Percentiles rank a stretch among this genome's conserved stretches.
Evolutionary conservation across 1,284 basidiomycete species (phyloP).

Genomic region (Microbotryomycetes sp.): DNA sequence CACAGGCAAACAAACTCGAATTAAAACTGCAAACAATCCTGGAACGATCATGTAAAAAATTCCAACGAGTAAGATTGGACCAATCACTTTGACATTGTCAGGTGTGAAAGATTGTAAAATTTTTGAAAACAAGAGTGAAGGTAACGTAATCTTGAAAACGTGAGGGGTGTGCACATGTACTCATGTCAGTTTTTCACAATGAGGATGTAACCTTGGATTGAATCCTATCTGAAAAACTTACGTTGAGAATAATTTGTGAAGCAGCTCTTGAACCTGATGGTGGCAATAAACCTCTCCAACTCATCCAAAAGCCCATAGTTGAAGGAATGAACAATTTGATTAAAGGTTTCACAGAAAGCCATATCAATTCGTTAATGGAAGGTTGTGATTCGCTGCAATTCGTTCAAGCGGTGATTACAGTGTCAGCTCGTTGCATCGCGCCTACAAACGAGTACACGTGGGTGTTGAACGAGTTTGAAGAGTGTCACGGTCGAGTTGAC

Average conservation of each 20-base stretch:
- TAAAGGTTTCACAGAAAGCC: slow-evolving; percentile 19
- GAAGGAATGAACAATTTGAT: slow-evolving; percentile 8
- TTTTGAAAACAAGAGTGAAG: slow-evolving; percentile 44
- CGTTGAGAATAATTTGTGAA: slow-evolving; percentile 8
- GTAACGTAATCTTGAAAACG: slow-evolving; percentile 49
- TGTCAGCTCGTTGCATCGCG: too few species aligned
- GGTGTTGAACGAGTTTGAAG: too few species aligned
- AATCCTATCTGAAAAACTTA: too few species aligned
- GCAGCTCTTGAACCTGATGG: slow-evolving; percentile 8
- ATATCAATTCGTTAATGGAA: slow-evolving; percentile 12
- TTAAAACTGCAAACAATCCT: slow-evolving; percentile 52
- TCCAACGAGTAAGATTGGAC: neutral
- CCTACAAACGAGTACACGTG: too few species aligned
- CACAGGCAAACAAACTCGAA: slow-evolving; percentile 65
- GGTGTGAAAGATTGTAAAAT: slow-evolving; percentile 65
- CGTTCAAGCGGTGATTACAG: too few species aligned
- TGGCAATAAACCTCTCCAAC: slow-evolving; percentile 3
- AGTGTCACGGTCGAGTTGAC: too few species aligned
- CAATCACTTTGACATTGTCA: slow-evolving; percentile 50
- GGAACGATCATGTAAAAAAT: slow-evolving; percentile 36
- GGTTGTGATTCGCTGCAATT: neutral
- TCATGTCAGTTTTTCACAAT: neutral
- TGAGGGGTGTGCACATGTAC: slow-evolving; percentile 53
- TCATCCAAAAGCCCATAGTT: slow-evolving; percentile 15
- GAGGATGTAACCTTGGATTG: neutral